A percentile compares a stretch with the other conserved stretches of the same genome.
These are phyloP conservation scores for Mucor lusitanicus DNA, from an alignment of 371 early-diverging fungal genomes.

Conservation along the genomic window DNA sequence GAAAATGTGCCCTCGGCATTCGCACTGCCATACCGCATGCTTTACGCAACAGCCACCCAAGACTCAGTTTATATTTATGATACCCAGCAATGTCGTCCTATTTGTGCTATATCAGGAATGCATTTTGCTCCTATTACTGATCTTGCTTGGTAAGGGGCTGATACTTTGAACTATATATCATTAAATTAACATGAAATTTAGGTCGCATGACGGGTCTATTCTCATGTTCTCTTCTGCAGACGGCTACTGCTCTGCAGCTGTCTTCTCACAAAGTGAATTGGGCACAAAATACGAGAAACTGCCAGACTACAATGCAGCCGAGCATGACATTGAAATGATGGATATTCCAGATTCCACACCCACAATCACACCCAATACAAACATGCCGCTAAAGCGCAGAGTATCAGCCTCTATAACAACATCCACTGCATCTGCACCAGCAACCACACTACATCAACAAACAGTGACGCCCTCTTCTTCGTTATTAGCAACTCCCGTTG, in stretches of 20 bases:
- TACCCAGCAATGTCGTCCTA: conserved; percentile 73
- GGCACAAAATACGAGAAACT: conserved; percentile 40
- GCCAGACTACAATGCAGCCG: background rate
- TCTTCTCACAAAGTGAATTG: conserved; percentile 68
- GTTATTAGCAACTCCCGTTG: background rate
- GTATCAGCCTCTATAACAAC: conserved; percentile 1
- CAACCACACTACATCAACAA: background rate
- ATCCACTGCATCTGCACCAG: background rate
- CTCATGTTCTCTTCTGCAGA: conserved; percentile 83
- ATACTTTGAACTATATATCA: background rate
- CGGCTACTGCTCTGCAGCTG: conserved; percentile 87
- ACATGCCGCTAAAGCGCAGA: conserved; percentile 8
- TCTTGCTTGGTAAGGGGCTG: conserved; percentile 68
- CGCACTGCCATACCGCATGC: conserved; percentile 70
- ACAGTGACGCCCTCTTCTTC: background rate
- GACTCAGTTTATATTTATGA: conserved; percentile 87
- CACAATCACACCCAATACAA: background rate
- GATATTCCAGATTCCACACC: conserved; percentile 12
- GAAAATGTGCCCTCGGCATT: conserved; percentile 32
- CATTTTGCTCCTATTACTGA: conserved; percentile 93
- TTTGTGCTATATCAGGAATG: conserved; percentile 77
- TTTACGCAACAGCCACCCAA: conserved; percentile 87
- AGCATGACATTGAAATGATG: conserved; percentile 33
- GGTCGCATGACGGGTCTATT: conserved; percentile 75
- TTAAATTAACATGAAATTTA: conserved; percentile 11